Evolutionary conservation across 805 yeast genomes (phyloP), one percentile per base, ranked within the genome.

Genomic region (Candida andamanensis): DNA sequence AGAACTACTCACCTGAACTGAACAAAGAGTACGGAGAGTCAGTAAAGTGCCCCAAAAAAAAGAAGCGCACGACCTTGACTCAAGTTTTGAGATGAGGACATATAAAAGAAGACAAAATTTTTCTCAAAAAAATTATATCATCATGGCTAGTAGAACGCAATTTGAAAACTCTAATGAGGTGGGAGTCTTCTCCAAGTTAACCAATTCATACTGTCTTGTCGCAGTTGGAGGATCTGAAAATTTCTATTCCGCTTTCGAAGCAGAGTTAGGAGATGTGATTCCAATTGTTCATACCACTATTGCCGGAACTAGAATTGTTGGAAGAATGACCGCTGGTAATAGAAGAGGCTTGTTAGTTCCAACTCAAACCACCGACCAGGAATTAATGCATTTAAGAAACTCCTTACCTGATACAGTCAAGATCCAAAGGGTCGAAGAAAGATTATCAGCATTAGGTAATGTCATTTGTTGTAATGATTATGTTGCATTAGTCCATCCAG

Each of bases 401-500:
- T 79, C 95, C 44, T 75, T 92, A 49, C 99, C 99, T 11, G 99
- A 92, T 52, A 63, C 80, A 31, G 96, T 92, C 46, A 89, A 84
- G 63, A 87, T 92, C 50, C 98, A 92, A 67, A 78, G 99, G 60
- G 95, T 94, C 24, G 99, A 92, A 65, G 99, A 92, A 68, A 79
- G 98, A 57, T 70, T 92, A 42, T 84, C 95, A 32, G 98, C 99
- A 10, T 68, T 92, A 45, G 99, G 99, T 50, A 92, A 92, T 50
- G 98, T 92, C 42, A 87, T 92, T 53, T 90, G 97, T 65, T 90
- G 97, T 67, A 92, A 92, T 63, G 99, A 92, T 62, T 92, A 92
- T 58, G 99, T 94, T 49, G 99, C 99, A 3, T 74, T 92, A 45
- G 98, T 92, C 33, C 99, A 92, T 63, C 99, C 99, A 31, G 99